Evolutionary conservation across 2,329 filamentous ascomycete genomes (phyloP).

Genomic region (Cladosporium sp.): DNA sequence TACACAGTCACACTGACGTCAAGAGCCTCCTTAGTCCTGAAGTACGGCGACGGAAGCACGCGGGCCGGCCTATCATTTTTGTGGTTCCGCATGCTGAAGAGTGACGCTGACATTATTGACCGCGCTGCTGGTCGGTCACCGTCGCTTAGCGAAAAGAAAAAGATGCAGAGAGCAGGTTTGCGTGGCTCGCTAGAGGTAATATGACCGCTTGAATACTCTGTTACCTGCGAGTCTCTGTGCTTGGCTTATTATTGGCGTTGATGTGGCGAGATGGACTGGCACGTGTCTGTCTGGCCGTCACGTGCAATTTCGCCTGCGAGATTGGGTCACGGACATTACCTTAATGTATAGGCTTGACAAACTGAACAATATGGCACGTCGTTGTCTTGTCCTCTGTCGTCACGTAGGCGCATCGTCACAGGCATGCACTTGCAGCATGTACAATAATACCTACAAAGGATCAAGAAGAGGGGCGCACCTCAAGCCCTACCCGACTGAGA

Average conservation of each 20-base stretch:
- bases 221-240: not conserved
- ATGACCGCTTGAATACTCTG: not conserved
- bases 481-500: not conserved
- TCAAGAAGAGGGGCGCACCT: not conserved
- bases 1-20: not conserved
- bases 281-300: not conserved
- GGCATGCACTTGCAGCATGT: not conserved
- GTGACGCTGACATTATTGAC: not conserved
- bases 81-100: not conserved
- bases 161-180: not conserved
- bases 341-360: not conserved
- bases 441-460: not conserved
- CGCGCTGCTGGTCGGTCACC: not conserved
- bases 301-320: not conserved
- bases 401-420: not conserved
- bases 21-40: not conserved
- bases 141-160: not conserved
- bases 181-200: not conserved
- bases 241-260: not conserved
- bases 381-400: not conserved
- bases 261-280: not conserved
- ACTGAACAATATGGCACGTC: not conserved
- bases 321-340: conserved; percentile 5
- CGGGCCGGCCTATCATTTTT: not conserved
- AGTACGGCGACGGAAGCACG: not conserved